phyloP scores from a whole-genome alignment of 2,329 filamentous ascomycete species.

The Alternaria sp. region DNA sequence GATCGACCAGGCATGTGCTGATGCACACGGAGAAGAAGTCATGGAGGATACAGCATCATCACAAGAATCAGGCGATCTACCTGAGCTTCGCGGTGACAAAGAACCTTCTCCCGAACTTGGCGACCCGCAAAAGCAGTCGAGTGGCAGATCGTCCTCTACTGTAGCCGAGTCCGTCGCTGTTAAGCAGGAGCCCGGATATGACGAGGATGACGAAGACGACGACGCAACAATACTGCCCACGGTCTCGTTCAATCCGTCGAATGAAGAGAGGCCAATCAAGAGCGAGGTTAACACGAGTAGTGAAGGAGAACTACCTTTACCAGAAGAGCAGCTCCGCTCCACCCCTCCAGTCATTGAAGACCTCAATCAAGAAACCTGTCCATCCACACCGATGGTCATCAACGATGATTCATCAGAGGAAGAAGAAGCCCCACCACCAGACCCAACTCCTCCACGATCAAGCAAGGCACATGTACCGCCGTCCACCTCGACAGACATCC shows the following conservation, averaged over 20 bases:
- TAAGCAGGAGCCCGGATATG: conserved; percentile 2
- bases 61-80: conserved; percentile 9
- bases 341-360: conserved; percentile 16
- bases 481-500: conserved; percentile 5
- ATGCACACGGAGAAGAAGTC: conserved; percentile 9
- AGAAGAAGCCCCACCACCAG: conserved; percentile 10
- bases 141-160: background rate
- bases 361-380: conserved; percentile 21
- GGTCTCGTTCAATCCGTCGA: background rate
- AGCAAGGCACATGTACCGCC: background rate
- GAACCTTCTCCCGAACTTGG: conserved; percentile 29
- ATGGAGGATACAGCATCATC: background rate
- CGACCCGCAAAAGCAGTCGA: conserved; percentile 5
- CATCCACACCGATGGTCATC: conserved; percentile 35
- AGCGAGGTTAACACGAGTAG: background rate
- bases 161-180: background rate
- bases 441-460: conserved; percentile 9
- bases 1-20: conserved; percentile 35
- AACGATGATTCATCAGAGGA: conserved; percentile 30
- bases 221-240: background rate
- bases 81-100: background rate
- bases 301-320: background rate
- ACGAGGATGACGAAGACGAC: background rate
- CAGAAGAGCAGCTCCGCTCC: conserved; percentile 12
- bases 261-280: background rate